These are phyloP conservation scores for Vanderwaltozyma tropicalis DNA, from an alignment of 805 yeast species.

Conservation along the genomic window DNA sequence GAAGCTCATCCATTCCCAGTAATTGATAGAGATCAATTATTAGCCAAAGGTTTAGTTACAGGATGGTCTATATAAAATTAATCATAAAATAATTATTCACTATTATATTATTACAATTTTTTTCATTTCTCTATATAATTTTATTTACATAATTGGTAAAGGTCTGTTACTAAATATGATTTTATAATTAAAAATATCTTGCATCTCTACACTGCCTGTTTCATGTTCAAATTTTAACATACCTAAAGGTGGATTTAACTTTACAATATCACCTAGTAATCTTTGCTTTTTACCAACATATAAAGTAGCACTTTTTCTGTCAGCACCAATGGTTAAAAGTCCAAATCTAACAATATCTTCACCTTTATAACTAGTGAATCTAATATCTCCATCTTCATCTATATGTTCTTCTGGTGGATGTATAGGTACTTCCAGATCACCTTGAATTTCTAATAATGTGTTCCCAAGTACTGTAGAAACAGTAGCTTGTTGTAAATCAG, in stretches of 20 bases:
- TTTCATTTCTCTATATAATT: neutral
- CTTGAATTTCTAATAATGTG: slow-evolving; percentile 60
- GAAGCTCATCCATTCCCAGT: slow-evolving; percentile 92
- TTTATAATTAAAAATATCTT: slow-evolving; percentile 51
- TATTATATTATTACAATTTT: no score
- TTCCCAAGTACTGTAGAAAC: slow-evolving; percentile 44
- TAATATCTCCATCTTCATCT: slow-evolving; percentile 5
- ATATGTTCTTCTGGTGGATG: slow-evolving; percentile 19
- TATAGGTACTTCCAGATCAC: slow-evolving; percentile 46
- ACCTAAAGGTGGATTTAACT: slow-evolving; percentile 56
- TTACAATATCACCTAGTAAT: slow-evolving; percentile 48
- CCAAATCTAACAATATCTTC: slow-evolving; percentile 20
- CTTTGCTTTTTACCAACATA: slow-evolving; percentile 63
- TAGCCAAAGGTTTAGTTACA: slow-evolving; percentile 13
- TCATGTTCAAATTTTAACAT: slow-evolving; percentile 36
- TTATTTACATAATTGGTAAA: slow-evolving; percentile 56
- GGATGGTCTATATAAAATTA: slow-evolving; percentile 25
- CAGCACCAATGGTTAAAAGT: slow-evolving; percentile 13
- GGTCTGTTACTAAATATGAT: slow-evolving; percentile 60
- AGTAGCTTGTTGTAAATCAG: slow-evolving; percentile 10
- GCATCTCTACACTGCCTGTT: slow-evolving; percentile 35
- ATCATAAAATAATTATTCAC: no score
- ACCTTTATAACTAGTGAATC: slow-evolving; percentile 11
- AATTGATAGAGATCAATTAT: slow-evolving; percentile 25
- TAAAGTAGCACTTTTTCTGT: slow-evolving; percentile 39